These are phyloP conservation scores for Beverwykella pulmonaria DNA, from an alignment of 495 filamentous ascomycete species.

Conservation along the genomic window DNA sequence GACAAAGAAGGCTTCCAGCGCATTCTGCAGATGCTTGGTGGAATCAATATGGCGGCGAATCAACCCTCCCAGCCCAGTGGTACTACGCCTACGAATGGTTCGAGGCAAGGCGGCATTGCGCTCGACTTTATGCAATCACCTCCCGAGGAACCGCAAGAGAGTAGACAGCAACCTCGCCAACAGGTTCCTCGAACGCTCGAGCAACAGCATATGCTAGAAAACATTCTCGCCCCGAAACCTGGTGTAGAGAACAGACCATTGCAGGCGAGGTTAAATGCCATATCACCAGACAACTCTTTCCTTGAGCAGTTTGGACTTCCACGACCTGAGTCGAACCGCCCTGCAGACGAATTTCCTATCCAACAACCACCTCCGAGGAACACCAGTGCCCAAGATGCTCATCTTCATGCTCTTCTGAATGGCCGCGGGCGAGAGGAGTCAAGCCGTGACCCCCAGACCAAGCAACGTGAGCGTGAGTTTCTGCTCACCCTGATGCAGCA, in stretches of 20 bases:
- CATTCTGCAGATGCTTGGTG: conserved; percentile 79
- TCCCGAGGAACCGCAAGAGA: conserved; percentile 9
- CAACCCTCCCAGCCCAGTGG: background rate
- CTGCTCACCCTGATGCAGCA: conserved; percentile 43
- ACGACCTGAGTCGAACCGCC: conserved; percentile 33
- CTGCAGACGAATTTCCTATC: conserved; percentile 25
- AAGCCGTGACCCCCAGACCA: conserved; percentile 24
- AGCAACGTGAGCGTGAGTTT: conserved; percentile 38
- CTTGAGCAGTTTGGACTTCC: conserved; percentile 28
- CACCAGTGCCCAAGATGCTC: conserved; percentile 34
- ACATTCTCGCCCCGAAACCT: conserved; percentile 25
- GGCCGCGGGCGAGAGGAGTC: conserved; percentile 23
- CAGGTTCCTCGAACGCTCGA: conserved; percentile 30
- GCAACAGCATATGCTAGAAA: conserved; percentile 31
- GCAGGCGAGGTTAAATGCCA: conserved; percentile 19
- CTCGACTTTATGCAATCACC: conserved; percentile 21
- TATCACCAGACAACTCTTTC: conserved; percentile 27
- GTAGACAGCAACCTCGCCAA: conserved; percentile 7
- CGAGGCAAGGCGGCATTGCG: conserved; percentile 19
- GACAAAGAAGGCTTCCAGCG: conserved; percentile 91
- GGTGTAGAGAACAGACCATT: conserved; percentile 20
- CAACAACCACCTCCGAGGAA: conserved; percentile 32
- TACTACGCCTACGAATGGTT: conserved; percentile 13
- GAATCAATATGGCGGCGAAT: conserved; percentile 43
- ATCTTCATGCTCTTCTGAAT: conserved; percentile 24